Percentiles rank a stretch among this genome's conserved stretches.
phyloP scores from a whole-genome alignment of 768 basidiomycete species.

The Lactarius vividus region DNA sequence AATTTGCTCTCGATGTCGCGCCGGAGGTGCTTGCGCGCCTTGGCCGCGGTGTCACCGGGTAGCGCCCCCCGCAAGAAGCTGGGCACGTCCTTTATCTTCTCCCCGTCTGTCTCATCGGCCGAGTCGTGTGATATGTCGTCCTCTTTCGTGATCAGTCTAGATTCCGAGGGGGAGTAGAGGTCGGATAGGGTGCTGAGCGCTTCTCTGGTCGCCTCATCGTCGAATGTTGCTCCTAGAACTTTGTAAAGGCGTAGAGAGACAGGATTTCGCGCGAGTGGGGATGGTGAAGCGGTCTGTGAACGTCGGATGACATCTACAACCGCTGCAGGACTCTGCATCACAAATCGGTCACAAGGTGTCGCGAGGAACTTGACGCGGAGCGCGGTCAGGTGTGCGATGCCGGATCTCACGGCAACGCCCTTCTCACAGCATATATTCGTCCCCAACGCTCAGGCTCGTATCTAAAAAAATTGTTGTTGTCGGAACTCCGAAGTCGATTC shows the following conservation, averaged over 20 bases:
- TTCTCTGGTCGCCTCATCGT: constrained; percentile 73
- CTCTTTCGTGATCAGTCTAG: constrained; percentile 33
- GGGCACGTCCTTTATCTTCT: constrained; percentile 23
- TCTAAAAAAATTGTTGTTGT: background rate
- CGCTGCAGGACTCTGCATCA: constrained; percentile 27
- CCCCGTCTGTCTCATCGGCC: constrained; percentile 35
- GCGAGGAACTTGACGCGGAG: too few relatives aligned
- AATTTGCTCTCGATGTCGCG: constrained; percentile 84
- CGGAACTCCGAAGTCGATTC: background rate
- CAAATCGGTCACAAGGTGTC: background rate
- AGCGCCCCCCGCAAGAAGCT: constrained; percentile 37
- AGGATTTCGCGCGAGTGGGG: constrained; percentile 53
- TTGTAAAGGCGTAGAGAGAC: constrained; percentile 89
- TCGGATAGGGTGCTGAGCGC: constrained; percentile 82
- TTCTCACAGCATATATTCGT: too few relatives aligned
- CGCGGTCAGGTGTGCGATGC: background rate
- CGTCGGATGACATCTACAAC: constrained; percentile 30
- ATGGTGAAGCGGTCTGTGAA: constrained; percentile 26
- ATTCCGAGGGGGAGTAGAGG: constrained; percentile 50
- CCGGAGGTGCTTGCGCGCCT: constrained; percentile 75
- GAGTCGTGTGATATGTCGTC: constrained; percentile 39
- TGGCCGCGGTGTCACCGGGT: constrained; percentile 63
- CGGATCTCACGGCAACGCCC: too few relatives aligned
- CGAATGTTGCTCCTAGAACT: constrained; percentile 76
- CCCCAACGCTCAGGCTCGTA: background rate